A percentile compares a stretch with the other conserved stretches of the same genome.
Conservation (phyloP, 1,139 yeast genomes). For the Yamadazyma spencermartinsiae region DNA sequence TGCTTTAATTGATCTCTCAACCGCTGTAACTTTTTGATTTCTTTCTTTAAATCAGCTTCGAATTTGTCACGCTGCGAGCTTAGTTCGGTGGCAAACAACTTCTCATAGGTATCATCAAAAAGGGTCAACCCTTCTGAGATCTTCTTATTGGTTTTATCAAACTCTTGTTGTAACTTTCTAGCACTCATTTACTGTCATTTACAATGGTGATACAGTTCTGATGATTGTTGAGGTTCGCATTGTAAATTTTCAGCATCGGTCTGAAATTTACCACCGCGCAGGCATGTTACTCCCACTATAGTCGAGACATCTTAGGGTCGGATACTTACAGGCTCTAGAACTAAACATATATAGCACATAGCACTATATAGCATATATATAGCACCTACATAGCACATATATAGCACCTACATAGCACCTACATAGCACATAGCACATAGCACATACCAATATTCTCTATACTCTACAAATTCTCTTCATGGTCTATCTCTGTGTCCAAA, state of each 20-base stretch:
- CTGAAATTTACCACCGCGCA: not conserved
- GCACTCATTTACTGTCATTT: slow-evolving; percentile 34
- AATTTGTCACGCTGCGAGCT: slow-evolving; percentile 91
- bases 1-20: slow-evolving; percentile 94
- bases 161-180: slow-evolving; percentile 64
- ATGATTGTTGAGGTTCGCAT: not conserved
- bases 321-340: not conserved
- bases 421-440: not conserved
- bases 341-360: too few relatives aligned
- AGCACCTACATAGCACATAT: too few relatives aligned
- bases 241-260: not conserved
- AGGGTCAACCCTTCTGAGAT: slow-evolving; percentile 89
- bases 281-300: not conserved
- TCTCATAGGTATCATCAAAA: slow-evolving; percentile 86
- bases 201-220: not conserved
- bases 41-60: slow-evolving; percentile 91
- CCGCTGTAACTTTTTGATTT: slow-evolving; percentile 91
- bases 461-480: slow-evolving; percentile 1
- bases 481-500: slow-evolving; percentile 45
- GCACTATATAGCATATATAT: too few relatives aligned
- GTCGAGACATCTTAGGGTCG: too few relatives aligned
- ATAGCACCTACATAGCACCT: too few relatives aligned
- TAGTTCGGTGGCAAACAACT: slow-evolving; percentile 77
- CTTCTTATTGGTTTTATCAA: slow-evolving; percentile 93
- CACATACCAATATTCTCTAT: not conserved